Conservation (phyloP, 176 grass and related monocot species). For the Neostapfia colusana region DNA sequence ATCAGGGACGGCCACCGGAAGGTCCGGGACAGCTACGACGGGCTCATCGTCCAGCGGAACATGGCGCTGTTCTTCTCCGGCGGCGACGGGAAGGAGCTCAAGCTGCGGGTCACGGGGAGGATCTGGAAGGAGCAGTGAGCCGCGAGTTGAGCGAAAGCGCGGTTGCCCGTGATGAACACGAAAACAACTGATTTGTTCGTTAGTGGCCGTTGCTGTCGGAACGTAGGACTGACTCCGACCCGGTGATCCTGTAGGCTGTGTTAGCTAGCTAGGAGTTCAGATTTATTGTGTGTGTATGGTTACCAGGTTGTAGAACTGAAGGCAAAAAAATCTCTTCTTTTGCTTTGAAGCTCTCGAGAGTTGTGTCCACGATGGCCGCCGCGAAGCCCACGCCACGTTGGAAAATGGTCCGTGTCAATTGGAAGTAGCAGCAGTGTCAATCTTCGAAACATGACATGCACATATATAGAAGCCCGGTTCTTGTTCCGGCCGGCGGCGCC, state of each 20-base stretch:
- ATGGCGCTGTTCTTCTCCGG: constrained; percentile 97
- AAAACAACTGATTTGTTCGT: not conserved
- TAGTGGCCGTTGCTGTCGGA: not conserved
- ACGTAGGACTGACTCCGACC: constrained; percentile 30
- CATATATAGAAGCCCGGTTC: constrained; percentile 87
- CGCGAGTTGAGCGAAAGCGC: not conserved
- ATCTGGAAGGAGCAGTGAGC: constrained; percentile 92
- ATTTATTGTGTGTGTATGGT: not conserved
- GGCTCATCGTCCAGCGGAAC: constrained; percentile 95
- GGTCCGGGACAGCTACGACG: constrained; percentile 87
- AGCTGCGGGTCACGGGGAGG: constrained; percentile 82
- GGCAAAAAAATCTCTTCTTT: constrained; percentile 43
- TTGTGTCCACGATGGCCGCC: not conserved
- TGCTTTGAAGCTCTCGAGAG: constrained; percentile 30
- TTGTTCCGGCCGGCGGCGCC: constrained; percentile 74
- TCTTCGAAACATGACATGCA: too few relatives aligned
- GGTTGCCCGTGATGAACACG: not conserved
- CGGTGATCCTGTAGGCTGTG: constrained; percentile 9
- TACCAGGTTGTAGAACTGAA: constrained; percentile 9
- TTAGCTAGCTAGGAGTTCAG: constrained; percentile 23
- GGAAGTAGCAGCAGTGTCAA: too few relatives aligned
- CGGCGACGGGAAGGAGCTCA: constrained; percentile 83
- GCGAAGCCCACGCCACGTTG: too few relatives aligned
- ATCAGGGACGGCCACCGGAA: constrained; percentile 92
- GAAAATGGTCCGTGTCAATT: too few relatives aligned